Percentiles rank a stretch among this genome's conserved stretches.
phyloP scores from a whole-genome alignment of 495 filamentous ascomycete species.

The Coniosporium apollinis region DNA sequence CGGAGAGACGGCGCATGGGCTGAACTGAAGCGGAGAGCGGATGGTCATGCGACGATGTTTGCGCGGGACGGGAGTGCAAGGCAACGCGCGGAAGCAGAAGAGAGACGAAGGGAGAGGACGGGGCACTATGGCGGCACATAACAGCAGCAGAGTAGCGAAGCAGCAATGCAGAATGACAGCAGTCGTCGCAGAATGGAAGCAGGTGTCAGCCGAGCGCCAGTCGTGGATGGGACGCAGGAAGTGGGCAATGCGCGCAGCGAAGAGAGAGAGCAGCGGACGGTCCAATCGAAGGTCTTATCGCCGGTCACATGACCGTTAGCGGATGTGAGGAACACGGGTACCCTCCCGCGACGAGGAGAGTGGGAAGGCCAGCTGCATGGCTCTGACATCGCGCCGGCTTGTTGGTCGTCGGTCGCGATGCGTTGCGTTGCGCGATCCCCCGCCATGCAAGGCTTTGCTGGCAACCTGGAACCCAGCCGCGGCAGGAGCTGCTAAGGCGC shows the following conservation, averaged over 20 bases:
- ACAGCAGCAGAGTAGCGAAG: slow-evolving; percentile 1
- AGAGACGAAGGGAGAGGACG: slow-evolving; percentile 1
- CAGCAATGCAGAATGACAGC: slow-evolving; percentile 1
- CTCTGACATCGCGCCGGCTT: no score
- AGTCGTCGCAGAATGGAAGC: background rate
- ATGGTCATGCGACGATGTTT: background rate
- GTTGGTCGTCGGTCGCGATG: no score
- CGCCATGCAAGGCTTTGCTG: no score
- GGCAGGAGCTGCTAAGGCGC: no score
- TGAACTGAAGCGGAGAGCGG: background rate
- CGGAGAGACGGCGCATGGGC: background rate
- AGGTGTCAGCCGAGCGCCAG: no score
- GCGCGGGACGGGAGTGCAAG: background rate
- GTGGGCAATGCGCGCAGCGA: no score
- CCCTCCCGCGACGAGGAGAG: no score
- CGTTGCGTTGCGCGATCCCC: no score
- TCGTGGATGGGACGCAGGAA: no score
- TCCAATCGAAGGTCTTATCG: background rate
- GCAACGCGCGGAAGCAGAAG: background rate
- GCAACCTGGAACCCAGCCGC: no score
- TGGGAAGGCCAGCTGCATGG: no score
- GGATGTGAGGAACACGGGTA: slow-evolving; percentile 1
- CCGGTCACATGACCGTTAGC: slow-evolving; percentile 3
- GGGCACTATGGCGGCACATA: slow-evolving; percentile 1
- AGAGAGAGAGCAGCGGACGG: no score